Evolutionary conservation across 1,284 basidiomycete species (phyloP).

Genomic region (Puccinia coronata): DNA sequence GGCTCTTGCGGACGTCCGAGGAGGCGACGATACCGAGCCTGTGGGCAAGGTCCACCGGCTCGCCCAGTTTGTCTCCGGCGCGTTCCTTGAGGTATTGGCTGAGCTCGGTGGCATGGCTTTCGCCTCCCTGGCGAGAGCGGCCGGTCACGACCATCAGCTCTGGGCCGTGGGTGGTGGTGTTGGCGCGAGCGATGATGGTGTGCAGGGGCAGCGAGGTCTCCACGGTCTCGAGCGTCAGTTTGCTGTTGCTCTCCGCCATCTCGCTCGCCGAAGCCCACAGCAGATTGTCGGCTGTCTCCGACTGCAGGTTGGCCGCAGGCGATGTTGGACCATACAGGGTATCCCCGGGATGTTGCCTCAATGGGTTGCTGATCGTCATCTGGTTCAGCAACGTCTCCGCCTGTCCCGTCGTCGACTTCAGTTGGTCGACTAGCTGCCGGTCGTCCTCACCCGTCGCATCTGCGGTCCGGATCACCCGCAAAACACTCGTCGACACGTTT

Average conservation of each 20-base stretch:
- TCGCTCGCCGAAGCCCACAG: conserved; percentile 10
- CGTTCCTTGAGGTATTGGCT: conserved; percentile 35
- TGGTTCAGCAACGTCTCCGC: conserved; percentile 35
- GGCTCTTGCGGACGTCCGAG: conserved; percentile 41
- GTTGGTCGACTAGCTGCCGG: conserved; percentile 61
- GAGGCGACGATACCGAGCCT: conserved; percentile 30
- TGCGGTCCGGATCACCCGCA: conserved; percentile 63
- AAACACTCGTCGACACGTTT: conserved; percentile 69
- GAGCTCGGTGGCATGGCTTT: conserved; percentile 32
- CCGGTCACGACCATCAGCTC: conserved; percentile 36
- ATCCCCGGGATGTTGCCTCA: conserved; percentile 7
- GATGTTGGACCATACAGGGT: conserved; percentile 29
- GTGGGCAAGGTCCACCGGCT: background rate
- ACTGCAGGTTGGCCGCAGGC: conserved; percentile 13
- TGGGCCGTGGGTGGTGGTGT: background rate
- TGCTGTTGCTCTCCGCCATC: background rate
- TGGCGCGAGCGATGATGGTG: conserved; percentile 1
- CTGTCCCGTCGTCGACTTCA: conserved; percentile 51
- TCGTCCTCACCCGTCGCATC: conserved; percentile 52
- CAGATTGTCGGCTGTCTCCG: conserved; percentile 45
- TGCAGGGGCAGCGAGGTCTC: conserved; percentile 29
- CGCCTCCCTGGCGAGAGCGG: conserved; percentile 33
- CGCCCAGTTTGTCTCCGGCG: conserved; percentile 1
- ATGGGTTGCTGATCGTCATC: conserved; percentile 32
- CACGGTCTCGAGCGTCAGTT: conserved; percentile 14